A percentile compares a stretch with the other conserved stretches of the same genome.
Conservation (phyloP, 2,329 filamentous ascomycete species). For the Pyrenochaeta sp. region DNA sequence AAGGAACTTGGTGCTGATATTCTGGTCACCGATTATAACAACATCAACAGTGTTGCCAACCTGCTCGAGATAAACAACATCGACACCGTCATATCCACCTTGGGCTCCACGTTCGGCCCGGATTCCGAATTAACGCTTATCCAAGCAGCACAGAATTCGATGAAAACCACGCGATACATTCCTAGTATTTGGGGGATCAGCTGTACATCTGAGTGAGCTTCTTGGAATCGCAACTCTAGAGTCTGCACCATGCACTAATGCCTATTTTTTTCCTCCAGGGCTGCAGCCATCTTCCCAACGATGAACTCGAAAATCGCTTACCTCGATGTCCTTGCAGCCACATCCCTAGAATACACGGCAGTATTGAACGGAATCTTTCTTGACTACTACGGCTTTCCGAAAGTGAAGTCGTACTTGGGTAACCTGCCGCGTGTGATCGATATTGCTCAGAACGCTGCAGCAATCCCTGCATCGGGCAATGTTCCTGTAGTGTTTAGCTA, state of each 20-base stretch:
- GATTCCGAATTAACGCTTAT: slow-evolving; percentile 17
- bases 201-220: slow-evolving; percentile 20
- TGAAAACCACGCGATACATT: slow-evolving; percentile 23
- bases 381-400: slow-evolving; percentile 14
- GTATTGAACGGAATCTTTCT: slow-evolving; percentile 19
- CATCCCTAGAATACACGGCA: slow-evolving; percentile 10
- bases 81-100: slow-evolving; percentile 19
- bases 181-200: slow-evolving; percentile 21
- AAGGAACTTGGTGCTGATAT: slow-evolving; percentile 8
- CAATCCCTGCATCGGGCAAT: slow-evolving; percentile 22
- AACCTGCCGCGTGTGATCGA: slow-evolving; percentile 9
- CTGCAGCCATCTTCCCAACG: not conserved
- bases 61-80: slow-evolving; percentile 15
- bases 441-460: slow-evolving; percentile 17
- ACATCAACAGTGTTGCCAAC: slow-evolving; percentile 3
- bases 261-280: not conserved
- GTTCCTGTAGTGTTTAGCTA: slow-evolving; percentile 20
- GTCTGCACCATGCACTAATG: not conserved
- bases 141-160: slow-evolving; percentile 13
- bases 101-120: not conserved
- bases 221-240: too few relatives aligned
- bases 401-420: slow-evolving; percentile 10
- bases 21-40: slow-evolving; percentile 14
- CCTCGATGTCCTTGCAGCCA: slow-evolving; percentile 3
- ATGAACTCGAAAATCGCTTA: not conserved